Base-by-base conservation (phyloP, 305 asterid genomes). In the Plantago coronopus region DNA sequence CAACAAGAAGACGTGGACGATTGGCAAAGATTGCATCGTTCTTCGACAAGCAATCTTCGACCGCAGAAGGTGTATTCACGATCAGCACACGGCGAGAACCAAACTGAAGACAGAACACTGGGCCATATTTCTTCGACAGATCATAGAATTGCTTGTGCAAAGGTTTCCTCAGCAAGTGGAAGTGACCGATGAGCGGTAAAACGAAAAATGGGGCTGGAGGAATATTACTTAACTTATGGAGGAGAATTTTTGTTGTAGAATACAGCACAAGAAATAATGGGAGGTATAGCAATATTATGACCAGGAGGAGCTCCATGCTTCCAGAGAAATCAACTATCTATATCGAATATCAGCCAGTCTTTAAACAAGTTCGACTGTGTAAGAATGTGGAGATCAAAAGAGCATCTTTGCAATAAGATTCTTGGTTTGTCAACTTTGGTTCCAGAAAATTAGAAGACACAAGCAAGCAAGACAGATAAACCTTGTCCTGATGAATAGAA, bases 141-240 rank as follows among this genome's bases (percentile, higher is more conserved):
- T n/a, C 18, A 18, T n/a, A 5, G 9, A 51, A 51, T 13, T 51
- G 57, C 57, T 22, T 51, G 57, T 51, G 57, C 57, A 51, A 13
- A 22, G 57, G 57, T 22, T 51, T 51, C 34, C 23, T 50, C 56
- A 50, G 4, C n/a, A 50, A 9, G 17, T 50, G 56, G 12, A 50
- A 50, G 56, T 50, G 56, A 16, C 56, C 55, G 31, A 50, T 50
- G 27, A 50, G 7, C 9, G 56, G 56, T 21, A 50, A 50, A 34
- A 5, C 17, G 18, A 50, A 50, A 50, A 50, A 50, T 2, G 56
- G 56, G 17, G 34, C n/a, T 50, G 56, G 56, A 12, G 56, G 56
- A 9, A 50, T 17, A 50, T 50, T 50, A 17, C 27, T 50, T 21
- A 50, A 17, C 37, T 50, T 50, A 9, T 50, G 34, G 17, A 50